phyloP scores from a whole-genome alignment of 345 rosid species.

The Populus deltoides region DNA sequence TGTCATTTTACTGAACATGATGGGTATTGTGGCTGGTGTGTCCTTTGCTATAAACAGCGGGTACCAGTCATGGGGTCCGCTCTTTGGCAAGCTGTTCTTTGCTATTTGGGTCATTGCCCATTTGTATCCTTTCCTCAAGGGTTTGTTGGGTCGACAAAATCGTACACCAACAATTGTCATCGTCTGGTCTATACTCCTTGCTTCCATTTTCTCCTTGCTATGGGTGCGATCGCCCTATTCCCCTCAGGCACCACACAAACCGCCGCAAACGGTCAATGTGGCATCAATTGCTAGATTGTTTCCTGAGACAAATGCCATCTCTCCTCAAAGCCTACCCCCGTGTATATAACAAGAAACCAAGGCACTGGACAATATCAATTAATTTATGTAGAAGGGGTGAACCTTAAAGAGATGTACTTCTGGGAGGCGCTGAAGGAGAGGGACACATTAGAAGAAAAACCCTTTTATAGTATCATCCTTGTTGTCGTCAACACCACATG shows the following conservation, averaged over 20 bases:
- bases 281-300: constrained; percentile 33
- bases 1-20: constrained; percentile 76
- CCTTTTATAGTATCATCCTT: not conserved
- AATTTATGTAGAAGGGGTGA: not conserved
- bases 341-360: constrained; percentile 24
- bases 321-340: not conserved
- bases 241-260: constrained; percentile 45
- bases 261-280: constrained; percentile 61
- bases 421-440: not conserved
- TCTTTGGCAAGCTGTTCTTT: constrained; percentile 93
- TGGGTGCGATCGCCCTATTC: constrained; percentile 99
- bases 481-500: not conserved
- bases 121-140: constrained; percentile 96
- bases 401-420: not conserved
- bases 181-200: constrained; percentile 96
- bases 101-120: constrained; percentile 98
- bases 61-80: constrained; percentile 99
- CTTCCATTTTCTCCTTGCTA: constrained; percentile 96
- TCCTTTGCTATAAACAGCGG: constrained; percentile 95
- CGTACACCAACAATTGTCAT: constrained; percentile 97
- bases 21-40: constrained; percentile 99
- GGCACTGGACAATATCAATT: not conserved
- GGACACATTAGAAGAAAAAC: not conserved
- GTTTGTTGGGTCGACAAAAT: constrained; percentile 92
- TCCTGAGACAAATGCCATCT: not conserved